These are phyloP conservation scores for sorghum (Sorghum bicolor) DNA, from an alignment of 176 grass and related monocot genomes.

Conservation along the genomic window DNA sequence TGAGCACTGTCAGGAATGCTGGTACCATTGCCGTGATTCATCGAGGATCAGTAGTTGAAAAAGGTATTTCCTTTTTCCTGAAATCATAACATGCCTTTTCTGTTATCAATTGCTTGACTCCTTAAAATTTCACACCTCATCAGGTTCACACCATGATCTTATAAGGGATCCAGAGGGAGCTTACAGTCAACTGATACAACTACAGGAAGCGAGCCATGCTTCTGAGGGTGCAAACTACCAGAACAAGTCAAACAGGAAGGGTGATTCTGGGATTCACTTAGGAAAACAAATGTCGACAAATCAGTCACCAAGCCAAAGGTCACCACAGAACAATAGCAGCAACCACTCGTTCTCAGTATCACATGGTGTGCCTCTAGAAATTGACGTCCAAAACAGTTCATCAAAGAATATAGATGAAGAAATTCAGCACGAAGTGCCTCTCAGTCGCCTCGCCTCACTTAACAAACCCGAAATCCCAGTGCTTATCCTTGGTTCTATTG, in stretches of 20 bases:
- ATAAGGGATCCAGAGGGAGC: slow-evolving; percentile 61
- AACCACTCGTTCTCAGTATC: slow-evolving; percentile 47
- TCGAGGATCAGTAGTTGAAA: slow-evolving; percentile 73
- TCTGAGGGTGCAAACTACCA: slow-evolving; percentile 28
- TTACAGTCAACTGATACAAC: slow-evolving; percentile 63
- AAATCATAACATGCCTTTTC: not conserved
- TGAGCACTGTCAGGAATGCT: slow-evolving; percentile 77
- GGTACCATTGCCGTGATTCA: slow-evolving; percentile 63
- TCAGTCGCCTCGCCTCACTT: slow-evolving; percentile 56
- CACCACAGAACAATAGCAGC: slow-evolving; percentile 42
- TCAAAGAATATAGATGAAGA: slow-evolving; percentile 29
- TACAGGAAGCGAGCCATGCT: slow-evolving; percentile 53
- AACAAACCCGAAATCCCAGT: slow-evolving; percentile 75
- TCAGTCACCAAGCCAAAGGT: slow-evolving; percentile 38
- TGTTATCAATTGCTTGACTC: not conserved
- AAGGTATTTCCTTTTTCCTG: slow-evolving; percentile 41
- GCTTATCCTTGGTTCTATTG: slow-evolving; percentile 67
- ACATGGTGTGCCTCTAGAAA: slow-evolving; percentile 33
- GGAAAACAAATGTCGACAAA: slow-evolving; percentile 37
- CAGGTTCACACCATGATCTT: slow-evolving; percentile 67
- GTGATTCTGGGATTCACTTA: slow-evolving; percentile 32
- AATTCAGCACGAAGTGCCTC: slow-evolving; percentile 43
- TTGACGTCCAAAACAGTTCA: slow-evolving; percentile 34
- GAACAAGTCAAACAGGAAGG: slow-evolving; percentile 33
- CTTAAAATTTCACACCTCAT: slow-evolving; percentile 16